phyloP scores from a whole-genome alignment of 2,329 filamentous ascomycete genomes.

The Tolypocladium ophioglossoides region DNA sequence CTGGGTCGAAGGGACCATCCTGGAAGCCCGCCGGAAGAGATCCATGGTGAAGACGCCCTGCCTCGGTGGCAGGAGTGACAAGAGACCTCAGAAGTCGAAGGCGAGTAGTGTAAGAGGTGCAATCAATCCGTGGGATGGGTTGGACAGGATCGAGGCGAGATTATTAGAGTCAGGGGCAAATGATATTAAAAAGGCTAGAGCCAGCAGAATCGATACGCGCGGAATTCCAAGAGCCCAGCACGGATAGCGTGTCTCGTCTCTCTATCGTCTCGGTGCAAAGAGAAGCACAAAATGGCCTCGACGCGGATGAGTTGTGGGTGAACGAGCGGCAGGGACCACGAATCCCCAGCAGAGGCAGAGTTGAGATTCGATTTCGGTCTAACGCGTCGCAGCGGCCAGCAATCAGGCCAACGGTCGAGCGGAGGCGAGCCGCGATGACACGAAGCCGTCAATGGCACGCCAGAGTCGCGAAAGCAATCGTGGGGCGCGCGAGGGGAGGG shows the following conservation, averaged over 20 bases:
- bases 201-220: background rate
- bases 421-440: background rate
- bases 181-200: background rate
- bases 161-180: slow-evolving; percentile 5
- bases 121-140: slow-evolving; percentile 15
- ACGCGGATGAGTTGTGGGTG: background rate
- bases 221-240: background rate
- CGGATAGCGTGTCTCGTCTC: background rate
- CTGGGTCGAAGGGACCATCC: slow-evolving; percentile 33
- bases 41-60: slow-evolving; percentile 35
- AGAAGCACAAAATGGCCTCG: background rate
- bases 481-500: background rate
- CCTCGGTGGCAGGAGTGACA: slow-evolving; percentile 32
- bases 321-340: slow-evolving; percentile 7
- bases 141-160: slow-evolving; percentile 11
- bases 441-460: slow-evolving; percentile 1
- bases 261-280: background rate
- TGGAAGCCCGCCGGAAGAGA: slow-evolving; percentile 44
- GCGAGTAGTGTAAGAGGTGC: background rate
- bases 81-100: slow-evolving; percentile 6
- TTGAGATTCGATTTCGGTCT: background rate
- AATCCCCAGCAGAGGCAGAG: background rate
- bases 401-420: background rate
- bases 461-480: background rate
- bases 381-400: background rate